Base-by-base conservation (phyloP, 805 yeast species). In the Barnettozyma siamensis region DNA sequence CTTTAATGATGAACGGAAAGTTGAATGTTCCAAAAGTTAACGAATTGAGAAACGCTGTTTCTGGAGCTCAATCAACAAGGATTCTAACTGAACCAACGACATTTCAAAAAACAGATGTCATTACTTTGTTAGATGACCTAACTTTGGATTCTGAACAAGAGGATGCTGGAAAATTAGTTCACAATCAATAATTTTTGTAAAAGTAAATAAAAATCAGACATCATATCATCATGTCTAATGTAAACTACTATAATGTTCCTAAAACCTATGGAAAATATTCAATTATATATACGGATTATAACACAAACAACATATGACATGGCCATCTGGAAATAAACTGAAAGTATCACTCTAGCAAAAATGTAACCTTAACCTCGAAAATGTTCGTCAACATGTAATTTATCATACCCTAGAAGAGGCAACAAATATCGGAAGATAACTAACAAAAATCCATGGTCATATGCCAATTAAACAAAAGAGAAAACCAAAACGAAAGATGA, bases 11-110 rank as follows among this genome's bases (percentile, higher is more conserved):
- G 39, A 41, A 41, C 33, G 51, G 52, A 7, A 55, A 45, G 18
- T 33, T 53, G 16, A 44, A 48, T 17, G 48, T 45, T 8, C 61
- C 61, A 32, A 55, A 49, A 31, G 58, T 57, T 8, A 47, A 50
- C 27, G 57, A 57, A 27, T 40, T 57, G 21, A 46, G 59, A 24
- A 47, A 51, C 30, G 58, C 53, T 7, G 47, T 57, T 13, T 47
- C 54, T 1, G 59, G 59, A 4, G 18, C 19, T 5, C 34, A 40
- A 2, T 37, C 49, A 0, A 31, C 41, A 35, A 31, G 34, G 35
- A 31, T n/a, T 20, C 31, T 13, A 10, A 15, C 39, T 3, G 29
- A 18, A 17, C 17, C 41, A 15, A 37, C 55, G 0, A 44, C 32
- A n/a, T 20, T 29, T n/a, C 52, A 50, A 18, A 45, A 40, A 7